Evolutionary conservation across 1,139 yeast genomes (phyloP).

Genomic region (Nadsonia commutata): DNA sequence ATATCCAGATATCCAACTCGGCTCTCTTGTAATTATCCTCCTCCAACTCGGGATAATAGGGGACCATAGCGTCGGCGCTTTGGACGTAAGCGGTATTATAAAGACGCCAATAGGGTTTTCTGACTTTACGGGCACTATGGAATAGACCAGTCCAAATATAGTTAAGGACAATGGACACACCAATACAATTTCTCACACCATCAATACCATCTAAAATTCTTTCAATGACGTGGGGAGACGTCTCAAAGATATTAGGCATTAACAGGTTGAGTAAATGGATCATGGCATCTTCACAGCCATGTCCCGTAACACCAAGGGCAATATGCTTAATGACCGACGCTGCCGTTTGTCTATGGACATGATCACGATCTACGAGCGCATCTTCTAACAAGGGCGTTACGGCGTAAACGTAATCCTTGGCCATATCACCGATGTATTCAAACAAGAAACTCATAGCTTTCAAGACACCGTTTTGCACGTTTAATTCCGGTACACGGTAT

Average conservation of each 20-base stretch:
- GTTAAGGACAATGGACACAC: conserved; percentile 59
- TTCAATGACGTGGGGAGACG: conserved; percentile 86
- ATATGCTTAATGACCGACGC: conserved; percentile 76
- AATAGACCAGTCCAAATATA: conserved; percentile 82
- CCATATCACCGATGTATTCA: conserved; percentile 77
- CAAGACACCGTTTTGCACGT: conserved; percentile 90
- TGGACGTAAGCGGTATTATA: conserved; percentile 68
- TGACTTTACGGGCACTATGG: conserved; percentile 84
- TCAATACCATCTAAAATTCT: conserved; percentile 74
- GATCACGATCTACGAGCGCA: conserved; percentile 82
- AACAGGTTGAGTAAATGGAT: conserved; percentile 61
- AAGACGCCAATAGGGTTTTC: conserved; percentile 74
- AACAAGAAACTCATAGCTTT: conserved; percentile 88
- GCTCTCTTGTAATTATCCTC: conserved; percentile 20
- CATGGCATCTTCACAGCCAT: conserved; percentile 61
- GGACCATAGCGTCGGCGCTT: conserved; percentile 62
- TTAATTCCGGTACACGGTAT: conserved; percentile 80
- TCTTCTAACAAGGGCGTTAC: conserved; percentile 74
- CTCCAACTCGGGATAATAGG: conserved; percentile 57
- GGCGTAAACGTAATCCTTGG: conserved; percentile 72
- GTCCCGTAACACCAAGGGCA: conserved; percentile 66
- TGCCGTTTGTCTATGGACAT: conserved; percentile 91
- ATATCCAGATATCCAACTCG: conserved; percentile 31
- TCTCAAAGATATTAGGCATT: conserved; percentile 76
- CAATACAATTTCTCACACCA: conserved; percentile 56